Base-by-base conservation (phyloP, 2,329 filamentous ascomycete species). In the Xylaria sp. region DNA sequence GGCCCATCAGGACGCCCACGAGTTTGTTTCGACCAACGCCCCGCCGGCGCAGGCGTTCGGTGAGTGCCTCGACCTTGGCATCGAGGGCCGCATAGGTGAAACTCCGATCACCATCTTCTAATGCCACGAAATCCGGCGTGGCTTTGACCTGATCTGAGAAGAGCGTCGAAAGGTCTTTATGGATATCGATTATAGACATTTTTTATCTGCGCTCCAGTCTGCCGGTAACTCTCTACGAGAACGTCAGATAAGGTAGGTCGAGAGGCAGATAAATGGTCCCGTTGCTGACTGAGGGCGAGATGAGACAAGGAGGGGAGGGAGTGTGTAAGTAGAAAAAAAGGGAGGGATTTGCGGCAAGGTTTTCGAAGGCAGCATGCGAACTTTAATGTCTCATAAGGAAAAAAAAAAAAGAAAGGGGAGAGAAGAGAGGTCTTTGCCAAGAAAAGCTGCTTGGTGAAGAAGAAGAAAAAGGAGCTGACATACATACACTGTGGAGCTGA, bases 1-100 rank as follows among this genome's bases (percentile, higher is more conserved):
- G 85, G 58, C 85, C 86, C 70, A 92, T 81, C 55, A 92, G 80
- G 48, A 93, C 85, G 56, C 90, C 90, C 37, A 92, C 89, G 16
- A 91, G 80, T 65, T 80, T 81, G 73, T 93, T 89, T 60, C 89
- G 86, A 59, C 84, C 82, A 57, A 92, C 89, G 49, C 88, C 87
- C 75, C 87, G 80, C 57, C 77, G 74, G 49, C 85, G 86, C 54
- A 93, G 81, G 51, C 81, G 83, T 67, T 79, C 76, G 58, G 88
- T 82, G 59, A 92, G 82, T n/a, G 76, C 75, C 60, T 81, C 81
- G 51, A 90, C 88, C 72, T 86, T 83, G 53, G 79, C 73, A 69
- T 91, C 87, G 59, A 93, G 81, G 76, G 91, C 81, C 52, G 81
- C 80, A 72, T 93, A 93, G 54, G 88, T 91, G 70, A 89, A 86